Conservation (phyloP, 1,284 basidiomycete genomes). For the Austroboletus niveus region DNA sequence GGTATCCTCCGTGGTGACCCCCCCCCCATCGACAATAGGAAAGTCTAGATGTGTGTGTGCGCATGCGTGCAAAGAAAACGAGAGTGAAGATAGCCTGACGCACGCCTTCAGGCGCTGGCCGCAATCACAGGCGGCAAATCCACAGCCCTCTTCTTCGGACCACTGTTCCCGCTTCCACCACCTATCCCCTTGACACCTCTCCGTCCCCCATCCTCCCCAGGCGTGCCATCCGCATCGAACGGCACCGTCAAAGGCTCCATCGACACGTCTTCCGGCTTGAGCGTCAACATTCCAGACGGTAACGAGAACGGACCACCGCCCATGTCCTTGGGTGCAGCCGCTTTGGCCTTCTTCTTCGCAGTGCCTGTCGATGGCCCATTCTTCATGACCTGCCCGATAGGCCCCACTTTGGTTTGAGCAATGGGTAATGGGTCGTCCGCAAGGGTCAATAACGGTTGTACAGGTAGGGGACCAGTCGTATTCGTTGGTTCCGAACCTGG, state of each 20-base stretch:
- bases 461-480: not conserved
- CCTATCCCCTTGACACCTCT: slow-evolving; percentile 6
- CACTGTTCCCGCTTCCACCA: slow-evolving; percentile 24
- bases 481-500: not conserved
- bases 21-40: slow-evolving; percentile 1
- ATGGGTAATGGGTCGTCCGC: slow-evolving; percentile 61
- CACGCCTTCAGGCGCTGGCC: slow-evolving; percentile 45
- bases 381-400: slow-evolving; percentile 67
- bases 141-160: slow-evolving; percentile 32
- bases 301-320: slow-evolving; percentile 18
- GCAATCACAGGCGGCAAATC: slow-evolving; percentile 50
- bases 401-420: slow-evolving; percentile 67
- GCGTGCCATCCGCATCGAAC: slow-evolving; percentile 7
- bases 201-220: slow-evolving; percentile 5
- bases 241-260: slow-evolving; percentile 19
- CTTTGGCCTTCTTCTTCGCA: slow-evolving; percentile 45
- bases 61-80: not conserved
- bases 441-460: slow-evolving; percentile 6
- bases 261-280: slow-evolving; percentile 26
- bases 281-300: slow-evolving; percentile 20
- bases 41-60: slow-evolving; percentile 12
- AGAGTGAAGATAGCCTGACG: not conserved
- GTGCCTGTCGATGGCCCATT: slow-evolving; percentile 32
- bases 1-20: slow-evolving; percentile 28
- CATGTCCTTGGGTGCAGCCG: slow-evolving; percentile 17